Conservation (phyloP, 805 yeast species). For the Kregervanrija fluxuum region DNA sequence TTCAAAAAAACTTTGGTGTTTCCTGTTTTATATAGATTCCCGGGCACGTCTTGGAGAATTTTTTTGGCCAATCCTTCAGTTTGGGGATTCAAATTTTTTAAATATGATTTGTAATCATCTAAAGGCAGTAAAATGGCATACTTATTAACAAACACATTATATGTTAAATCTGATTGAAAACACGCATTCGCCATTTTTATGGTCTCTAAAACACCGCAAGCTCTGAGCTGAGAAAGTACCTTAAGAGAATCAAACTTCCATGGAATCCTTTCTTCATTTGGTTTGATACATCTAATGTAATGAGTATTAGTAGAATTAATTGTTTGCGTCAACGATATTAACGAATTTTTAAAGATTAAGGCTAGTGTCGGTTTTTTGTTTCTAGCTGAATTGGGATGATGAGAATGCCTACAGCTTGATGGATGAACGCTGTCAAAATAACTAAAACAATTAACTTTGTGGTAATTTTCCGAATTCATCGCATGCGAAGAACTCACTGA, state of each 20-base stretch:
- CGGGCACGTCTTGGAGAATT: slow-evolving; percentile 56
- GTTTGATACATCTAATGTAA: too few relatives aligned
- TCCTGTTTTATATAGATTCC: slow-evolving; percentile 67
- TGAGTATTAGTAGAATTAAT: slow-evolving; percentile 49
- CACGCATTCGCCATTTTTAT: slow-evolving; percentile 87
- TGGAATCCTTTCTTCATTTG: slow-evolving; percentile 5
- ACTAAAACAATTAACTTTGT: too few relatives aligned
- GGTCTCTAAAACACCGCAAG: too few relatives aligned
- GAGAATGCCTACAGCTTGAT: too few relatives aligned
- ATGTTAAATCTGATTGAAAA: slow-evolving; percentile 91
- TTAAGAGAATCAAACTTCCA: not conserved
- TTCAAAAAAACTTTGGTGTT: slow-evolving; percentile 87
- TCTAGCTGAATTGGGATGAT: slow-evolving; percentile 30
- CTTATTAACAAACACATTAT: slow-evolving; percentile 82
- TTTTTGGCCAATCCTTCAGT: slow-evolving; percentile 58
- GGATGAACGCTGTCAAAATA: too few relatives aligned
- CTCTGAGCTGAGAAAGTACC: too few relatives aligned
- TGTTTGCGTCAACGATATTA: slow-evolving; percentile 87
- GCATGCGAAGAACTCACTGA: too few relatives aligned
- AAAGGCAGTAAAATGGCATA: slow-evolving; percentile 78
- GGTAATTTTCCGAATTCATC: too few relatives aligned
- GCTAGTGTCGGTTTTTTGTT: slow-evolving; percentile 88
- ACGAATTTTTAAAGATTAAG: slow-evolving; percentile 84
- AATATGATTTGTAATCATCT: slow-evolving; percentile 54
- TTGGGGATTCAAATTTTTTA: slow-evolving; percentile 46